Base-by-base conservation (phyloP, 768 basidiomycete genomes). In the Lentinula boryana region DNA sequence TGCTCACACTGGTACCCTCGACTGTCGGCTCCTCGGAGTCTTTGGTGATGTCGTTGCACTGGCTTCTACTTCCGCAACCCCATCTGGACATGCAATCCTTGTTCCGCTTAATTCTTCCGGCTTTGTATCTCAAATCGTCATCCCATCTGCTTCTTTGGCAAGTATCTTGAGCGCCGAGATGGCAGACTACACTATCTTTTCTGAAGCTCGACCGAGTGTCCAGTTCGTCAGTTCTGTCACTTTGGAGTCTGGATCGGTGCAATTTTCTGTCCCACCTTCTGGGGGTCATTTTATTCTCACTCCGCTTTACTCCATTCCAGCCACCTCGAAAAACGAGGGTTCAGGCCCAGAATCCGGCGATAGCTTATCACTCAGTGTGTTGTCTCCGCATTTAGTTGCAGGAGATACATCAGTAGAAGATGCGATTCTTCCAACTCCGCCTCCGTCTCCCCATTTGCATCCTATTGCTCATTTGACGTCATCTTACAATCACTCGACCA, bases 401-500 rank as follows among this genome's bases (percentile, higher is more conserved):
- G 41, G 16, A 35, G 35, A 41, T 35, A 31, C 62, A 56, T 49
- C 58, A 40, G 48, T 61, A 27, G 55, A 67, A 0, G 38, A 58
- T 2, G 63, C 65, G n/a, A 56, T 61, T 27, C 65, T 78, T 7
- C 76, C 74, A 4, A 77, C 75, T 15, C 76, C 76, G 9, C 76
- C 76, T 15, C 71, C 71, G 7, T 76, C 76, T 38, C 76, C 77
- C 8, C 67, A 65, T 38, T 60, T 74, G 33, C 63, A 61, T 18
- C 67, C 71, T 21, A 62, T 67, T 38, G 49, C 63, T 18, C 65
- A 66, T 35, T 60, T 65, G 35, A 40, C 61, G 18, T 32, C 56
- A 27, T 32, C 58, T 8, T 23, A n/a, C 36, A 59, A 60, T 38
- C 15, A 18, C 15, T 60, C 58, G 15, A 40, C 41, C 21, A 16